A percentile compares a stretch with the other conserved stretches of the same genome.
These are phyloP conservation scores for Penicillium bovifimosum DNA, from an alignment of 495 filamentous ascomycete species.

Conservation along the genomic window DNA sequence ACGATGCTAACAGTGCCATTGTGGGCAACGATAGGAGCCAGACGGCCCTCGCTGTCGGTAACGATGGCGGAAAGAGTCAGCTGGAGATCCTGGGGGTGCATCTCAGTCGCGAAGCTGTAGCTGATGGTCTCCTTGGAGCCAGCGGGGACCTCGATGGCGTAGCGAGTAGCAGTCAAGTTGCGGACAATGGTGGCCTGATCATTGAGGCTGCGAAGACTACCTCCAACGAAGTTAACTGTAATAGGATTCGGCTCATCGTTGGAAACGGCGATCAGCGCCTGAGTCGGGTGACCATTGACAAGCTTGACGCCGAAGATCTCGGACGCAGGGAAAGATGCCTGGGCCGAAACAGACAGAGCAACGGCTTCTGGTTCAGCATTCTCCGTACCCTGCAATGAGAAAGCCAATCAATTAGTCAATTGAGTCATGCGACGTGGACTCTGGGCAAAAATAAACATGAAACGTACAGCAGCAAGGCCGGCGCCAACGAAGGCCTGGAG, in stretches of 20 bases:
- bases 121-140: constrained; percentile 69
- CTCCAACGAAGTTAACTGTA: constrained; percentile 70
- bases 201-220: constrained; percentile 60
- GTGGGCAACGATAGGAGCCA: constrained; percentile 75
- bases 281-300: constrained; percentile 85
- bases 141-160: constrained; percentile 69
- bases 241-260: constrained; percentile 80
- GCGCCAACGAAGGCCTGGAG: constrained; percentile 61
- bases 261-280: constrained; percentile 70
- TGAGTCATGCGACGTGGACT: constrained; percentile 5
- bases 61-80: constrained; percentile 73
- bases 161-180: constrained; percentile 75
- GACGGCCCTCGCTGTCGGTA: constrained; percentile 55
- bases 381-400: constrained; percentile 37
- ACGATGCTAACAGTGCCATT: constrained; percentile 86
- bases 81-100: constrained; percentile 85
- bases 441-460: constrained; percentile 1
- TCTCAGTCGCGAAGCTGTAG: constrained; percentile 82
- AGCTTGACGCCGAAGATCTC: constrained; percentile 95
- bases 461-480: constrained; percentile 57
- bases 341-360: constrained; percentile 66
- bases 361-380: constrained; percentile 44
- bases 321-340: constrained; percentile 75
- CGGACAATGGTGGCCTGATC: constrained; percentile 59
- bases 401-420: constrained; percentile 19